Evolutionary conservation across 768 basidiomycete species (phyloP), one percentile per base, ranked within the genome.

Genomic region (Melanogaster broomeanus): DNA sequence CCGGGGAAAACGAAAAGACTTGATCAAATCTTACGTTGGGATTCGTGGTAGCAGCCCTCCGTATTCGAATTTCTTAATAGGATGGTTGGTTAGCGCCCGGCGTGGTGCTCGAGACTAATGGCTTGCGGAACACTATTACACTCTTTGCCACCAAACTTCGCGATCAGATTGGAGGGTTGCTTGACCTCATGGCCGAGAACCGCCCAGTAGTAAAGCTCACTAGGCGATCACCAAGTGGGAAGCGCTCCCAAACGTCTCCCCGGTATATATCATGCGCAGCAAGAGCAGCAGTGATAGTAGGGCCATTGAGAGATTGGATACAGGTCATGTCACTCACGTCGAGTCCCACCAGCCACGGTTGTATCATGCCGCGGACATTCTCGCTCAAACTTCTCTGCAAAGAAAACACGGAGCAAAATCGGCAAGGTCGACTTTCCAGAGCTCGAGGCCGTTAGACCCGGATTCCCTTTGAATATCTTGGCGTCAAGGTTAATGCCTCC

Each of bases 361-460:
- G 30, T 58, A 58, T 16, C 45, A 43, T 55, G 74, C 66, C 6
- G 59, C 71, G 51, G 78, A 79, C 4, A 60, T 65, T 7, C 55
- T 65, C 28, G 78, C 73, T 3, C n/a, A n/a, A n/a, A n/a, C n/a
- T n/a, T n/a, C n/a, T n/a, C n/a, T n/a, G n/a, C n/a, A n/a, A n/a
- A n/a, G n/a, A n/a, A n/a, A n/a, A n/a, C n/a, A n/a, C n/a, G 76
- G 76, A 7, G 62, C 62, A 54, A 80, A 77, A 25, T 66, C 57
- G 18, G 62, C 60, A n/a, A 80, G 62, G 53, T 81, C 78, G 31
- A 79, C 54, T 7, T 66, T 39, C 72, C 74, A 74, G 7, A 73
- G 52, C 45, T 79, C 74, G 19, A 69, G 67, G 12, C 49, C 58
- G 18, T 60, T 42, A 58, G 59, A 74, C 1, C 70, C 70, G 1